Evolutionary conservation across 305 asterid genomes (phyloP), one percentile per base, ranked within the genome.

Genomic region (Solanum aculeatissimum): DNA sequence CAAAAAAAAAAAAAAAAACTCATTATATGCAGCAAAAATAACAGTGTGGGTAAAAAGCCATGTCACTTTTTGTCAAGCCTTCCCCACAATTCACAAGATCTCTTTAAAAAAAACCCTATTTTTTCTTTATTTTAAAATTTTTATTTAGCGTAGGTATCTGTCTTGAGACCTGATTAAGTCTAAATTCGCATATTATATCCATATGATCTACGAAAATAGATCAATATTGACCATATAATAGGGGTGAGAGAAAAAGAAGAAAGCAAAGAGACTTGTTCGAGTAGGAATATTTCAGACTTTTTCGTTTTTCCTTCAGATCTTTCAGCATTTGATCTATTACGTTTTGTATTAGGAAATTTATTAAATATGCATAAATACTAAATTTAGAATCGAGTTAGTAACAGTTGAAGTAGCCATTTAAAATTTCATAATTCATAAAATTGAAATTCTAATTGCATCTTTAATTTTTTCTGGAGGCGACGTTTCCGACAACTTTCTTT

Each of bases 81-180:
- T 13, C 88, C 91, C 88, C 85, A 90, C 94, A 92, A 29, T 88
- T 93, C 97, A 94, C 97, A 93, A 93, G 97, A 93, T 92, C 93
- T 91, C 92, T 89, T 35, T 4, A 91, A 49, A 58, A 23, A 9
- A 51, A 88, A 0, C 6, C 40, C 7, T 35, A 5, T 35, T 35
- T 35, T 35, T 35, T 35, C 1, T 5, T 32, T 32, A 32, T 32
- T 32, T 32, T 32, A 3, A 3, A 32, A 32, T 32, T 32, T 32
- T 32, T 32, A 32, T 32, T 32, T 32, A 1, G 0, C 3, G 0
- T 58, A 2, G 47, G 1, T 42, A 42, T 42, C 47, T 2, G 47
- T 3, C 1, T 57, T 10, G 65, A n/a, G 0, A 57, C 0, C 10
- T 7, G 12, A n/a, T 57, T 57, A 58, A 58, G 9, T 58, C 5